Evolutionary conservation across 148 eudicot species (phyloP), one percentile per base, ranked within the genome.

Genomic region (Rhododendron griersonianum): DNA sequence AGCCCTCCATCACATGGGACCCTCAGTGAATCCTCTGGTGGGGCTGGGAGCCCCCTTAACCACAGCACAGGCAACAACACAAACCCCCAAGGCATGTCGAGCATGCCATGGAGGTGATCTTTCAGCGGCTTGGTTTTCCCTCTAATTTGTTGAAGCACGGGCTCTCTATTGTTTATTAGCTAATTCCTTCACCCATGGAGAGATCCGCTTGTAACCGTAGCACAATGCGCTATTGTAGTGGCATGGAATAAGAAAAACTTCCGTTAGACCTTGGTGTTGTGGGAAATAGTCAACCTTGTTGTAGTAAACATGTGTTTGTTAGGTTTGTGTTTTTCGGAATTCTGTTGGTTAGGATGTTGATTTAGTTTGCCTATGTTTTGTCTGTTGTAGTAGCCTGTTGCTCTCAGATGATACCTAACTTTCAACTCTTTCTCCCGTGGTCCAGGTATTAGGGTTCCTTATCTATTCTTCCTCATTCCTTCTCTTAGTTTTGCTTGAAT

Each of bases 1-100:
- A 95, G 98, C 88, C 91, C 98, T 11, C 94, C 88, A 18, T 96
- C 98, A 13, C 93, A 87, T 41, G 96, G 95, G 37, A 91, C 93
- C 6, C 47, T 86, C n/a, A 94, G 94, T 55, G 98, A 91, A 84
- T 93, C 96, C 30, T 94, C 99, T 21, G 96, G 94, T 23, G 96
- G 95, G 23, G 74, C 91, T 25, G 98, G 93, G 28, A 95, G 95
- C 88, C 98, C 98, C 5, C 89, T 92, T 88, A 92, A 96, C 89
- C 98, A 90, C 81, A 91, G 87, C 85, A 81, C 92, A 13, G 96
- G 91, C 67, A 87, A 91, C 78, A 89, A 87, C 90, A 90, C 81
- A 81, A 87, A 87, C 87, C 90, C 88, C 55, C 93, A 85, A 16
- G 90, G 87, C 91, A 89, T 95, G 89, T 78, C 86, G 2, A 81